A percentile compares a stretch with the other conserved stretches of the same genome.
Evolutionary conservation across 2,329 filamentous ascomycete species (phyloP).

Genomic region (Trichoderma endophyticum): DNA sequence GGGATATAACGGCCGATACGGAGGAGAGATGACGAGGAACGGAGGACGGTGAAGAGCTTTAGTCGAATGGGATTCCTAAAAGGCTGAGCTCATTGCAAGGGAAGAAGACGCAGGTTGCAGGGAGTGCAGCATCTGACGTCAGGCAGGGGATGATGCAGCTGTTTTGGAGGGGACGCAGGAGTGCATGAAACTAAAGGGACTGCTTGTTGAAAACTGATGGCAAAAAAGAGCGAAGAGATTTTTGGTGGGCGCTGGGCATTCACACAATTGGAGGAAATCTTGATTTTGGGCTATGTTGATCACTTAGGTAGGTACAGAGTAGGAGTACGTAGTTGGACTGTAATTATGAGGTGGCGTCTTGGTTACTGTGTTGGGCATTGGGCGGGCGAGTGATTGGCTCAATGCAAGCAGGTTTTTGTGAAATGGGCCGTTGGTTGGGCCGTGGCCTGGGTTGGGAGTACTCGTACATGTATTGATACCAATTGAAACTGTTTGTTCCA

Average conservation of each 20-base stretch:
- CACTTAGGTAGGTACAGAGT: not conserved
- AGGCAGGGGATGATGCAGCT: not conserved
- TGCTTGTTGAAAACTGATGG: not conserved
- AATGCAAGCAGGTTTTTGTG: not conserved
- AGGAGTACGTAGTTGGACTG: not conserved
- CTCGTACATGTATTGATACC: not conserved
- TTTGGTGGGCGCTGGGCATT: not conserved
- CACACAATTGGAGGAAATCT: not conserved
- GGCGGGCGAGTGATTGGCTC: not conserved
- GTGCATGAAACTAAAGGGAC: not conserved
- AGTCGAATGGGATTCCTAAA: not conserved
- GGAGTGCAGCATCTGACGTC: conserved; percentile 1
- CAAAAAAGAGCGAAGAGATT: not conserved
- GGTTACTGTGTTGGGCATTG: not conserved
- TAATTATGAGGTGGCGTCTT: not conserved
- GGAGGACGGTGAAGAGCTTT: not conserved
- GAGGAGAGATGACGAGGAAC: not conserved
- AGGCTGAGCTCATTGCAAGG: no score
- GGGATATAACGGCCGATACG: not conserved
- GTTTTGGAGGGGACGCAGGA: not conserved
- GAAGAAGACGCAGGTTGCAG: not conserved
- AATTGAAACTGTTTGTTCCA: not conserved
- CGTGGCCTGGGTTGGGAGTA: not conserved
- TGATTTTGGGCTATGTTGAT: not conserved
- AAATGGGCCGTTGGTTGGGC: not conserved